Conservation (phyloP, 371 early-diverging fungal genomes). For the Sporodiniella umbellata region DNA sequence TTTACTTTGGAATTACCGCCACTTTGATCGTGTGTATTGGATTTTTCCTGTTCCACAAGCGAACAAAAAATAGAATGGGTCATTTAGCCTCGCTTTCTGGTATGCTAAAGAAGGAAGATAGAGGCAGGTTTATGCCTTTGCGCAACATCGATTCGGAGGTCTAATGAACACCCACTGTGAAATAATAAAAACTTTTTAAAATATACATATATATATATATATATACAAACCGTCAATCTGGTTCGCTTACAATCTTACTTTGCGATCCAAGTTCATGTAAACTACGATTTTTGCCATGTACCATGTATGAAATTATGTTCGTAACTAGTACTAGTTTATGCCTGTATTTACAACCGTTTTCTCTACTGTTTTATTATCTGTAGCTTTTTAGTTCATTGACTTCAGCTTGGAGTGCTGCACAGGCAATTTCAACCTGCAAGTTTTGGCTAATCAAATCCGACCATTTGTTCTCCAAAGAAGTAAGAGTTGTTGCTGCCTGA, state of each 20-base stretch:
- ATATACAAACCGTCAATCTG: no score
- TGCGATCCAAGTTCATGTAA: no score
- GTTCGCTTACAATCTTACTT: no score
- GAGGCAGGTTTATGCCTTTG: conserved; percentile 35
- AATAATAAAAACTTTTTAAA: no score
- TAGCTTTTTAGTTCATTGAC: conserved; percentile 40
- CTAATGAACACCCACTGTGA: no score
- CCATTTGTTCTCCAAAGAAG: conserved; percentile 59
- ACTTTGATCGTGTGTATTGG: conserved; percentile 23
- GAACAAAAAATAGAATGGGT: conserved; percentile 8
- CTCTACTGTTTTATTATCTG: conserved; percentile 27
- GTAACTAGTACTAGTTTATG: not conserved
- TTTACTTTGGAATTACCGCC: conserved; percentile 20
- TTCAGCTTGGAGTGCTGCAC: conserved; percentile 51
- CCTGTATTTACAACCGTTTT: conserved; percentile 5
- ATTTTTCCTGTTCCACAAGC: conserved; percentile 22
- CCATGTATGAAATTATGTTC: not conserved
- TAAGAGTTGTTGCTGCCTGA: conserved; percentile 51
- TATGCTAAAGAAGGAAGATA: conserved; percentile 11
- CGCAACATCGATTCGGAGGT: conserved; percentile 28
- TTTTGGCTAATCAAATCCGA: conserved; percentile 60
- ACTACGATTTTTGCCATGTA: conserved; percentile 7
- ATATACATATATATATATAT: no score
- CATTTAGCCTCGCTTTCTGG: conserved; percentile 29
- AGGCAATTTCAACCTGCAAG: conserved; percentile 58